Evolutionary conservation across 2,329 filamentous ascomycete genomes (phyloP).

Genomic region (Exophiala mesophila): DNA sequence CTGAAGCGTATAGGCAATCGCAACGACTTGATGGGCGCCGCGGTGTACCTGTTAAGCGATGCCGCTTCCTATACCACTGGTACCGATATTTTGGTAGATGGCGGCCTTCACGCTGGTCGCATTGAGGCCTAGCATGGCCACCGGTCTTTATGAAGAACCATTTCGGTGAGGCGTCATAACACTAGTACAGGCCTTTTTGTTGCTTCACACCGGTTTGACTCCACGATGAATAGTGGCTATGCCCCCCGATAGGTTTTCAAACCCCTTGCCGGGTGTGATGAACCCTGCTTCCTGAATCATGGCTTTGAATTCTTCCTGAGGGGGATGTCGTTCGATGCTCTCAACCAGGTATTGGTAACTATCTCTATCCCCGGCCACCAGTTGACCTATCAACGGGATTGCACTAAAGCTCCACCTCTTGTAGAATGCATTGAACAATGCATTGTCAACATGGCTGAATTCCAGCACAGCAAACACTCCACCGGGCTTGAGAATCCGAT

Average conservation of each 20-base stretch:
- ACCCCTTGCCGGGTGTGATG: constrained; percentile 72
- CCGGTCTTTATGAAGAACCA: no score
- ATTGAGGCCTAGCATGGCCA: constrained; percentile 5
- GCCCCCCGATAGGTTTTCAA: constrained; percentile 84
- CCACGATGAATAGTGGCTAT: constrained; percentile 97
- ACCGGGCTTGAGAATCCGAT: constrained; percentile 84
- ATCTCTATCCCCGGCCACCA: constrained; percentile 88
- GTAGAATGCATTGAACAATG: constrained; percentile 77
- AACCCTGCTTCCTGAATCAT: constrained; percentile 72
- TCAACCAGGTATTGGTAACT: constrained; percentile 99
- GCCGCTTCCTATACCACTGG: constrained; percentile 39
- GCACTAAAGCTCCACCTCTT: constrained; percentile 94
- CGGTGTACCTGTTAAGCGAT: constrained; percentile 39
- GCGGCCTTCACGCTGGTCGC: constrained; percentile 34
- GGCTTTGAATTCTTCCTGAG: constrained; percentile 72
- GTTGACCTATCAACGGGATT: constrained; percentile 90
- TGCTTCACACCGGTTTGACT: constrained; percentile 63
- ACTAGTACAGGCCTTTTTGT: no score
- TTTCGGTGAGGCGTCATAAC: no score
- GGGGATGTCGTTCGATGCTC: constrained; percentile 91
- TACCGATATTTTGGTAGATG: constrained; percentile 33
- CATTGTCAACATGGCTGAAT: constrained; percentile 79
- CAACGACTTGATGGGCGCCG: constrained; percentile 37
- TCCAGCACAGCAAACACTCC: constrained; percentile 96
- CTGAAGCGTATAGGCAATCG: constrained; percentile 32